Base-by-base conservation (phyloP, 345 rosid genomes). In the Aquilaria malaccensis region DNA sequence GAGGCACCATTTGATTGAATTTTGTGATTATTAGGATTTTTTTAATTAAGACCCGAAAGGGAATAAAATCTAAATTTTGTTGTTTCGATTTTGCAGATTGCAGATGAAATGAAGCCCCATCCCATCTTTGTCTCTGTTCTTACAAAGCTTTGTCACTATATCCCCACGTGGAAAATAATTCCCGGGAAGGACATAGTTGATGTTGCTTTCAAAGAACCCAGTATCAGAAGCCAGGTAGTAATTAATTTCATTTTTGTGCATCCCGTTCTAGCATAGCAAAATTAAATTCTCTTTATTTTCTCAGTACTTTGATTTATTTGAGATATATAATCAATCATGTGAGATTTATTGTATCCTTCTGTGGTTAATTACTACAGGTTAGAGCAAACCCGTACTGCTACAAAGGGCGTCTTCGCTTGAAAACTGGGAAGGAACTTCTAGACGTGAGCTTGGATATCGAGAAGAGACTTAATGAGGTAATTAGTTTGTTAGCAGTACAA, bases 131-230 rank as follows among this genome's bases (percentile, higher is more conserved):
- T 72, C 14, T 56, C 45, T 33, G 54, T 81, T 53, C 77, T 93
- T 52, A 50, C 29, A n/a, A 76, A 75, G 68, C 81, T 89, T 22
- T 45, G 55, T 61, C 52, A 50, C 51, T 3, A 72, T 60, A 70
- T 87, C 50, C 98, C 98, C n/a, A 80, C 86, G 2, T 87, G 96
- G 98, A 85, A 67, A 68, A 60, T 81, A 43, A 77, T 87, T 45
- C 86, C 85, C 7, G 64, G 75, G 7, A 76, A 74, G 31, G 97
- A 87, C 54, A 68, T 93, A 11, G 67, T 93, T 32, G 89, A 87
- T 46, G 33, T 64, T 62, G 89, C 96, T 0, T 74, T 93, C 58
- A 93, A 70, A 77, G 67, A 66, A 29, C 88, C 91, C 12, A 80
- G 78, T 52, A 74, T 87, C 0, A 77, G 97, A 74, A 30, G 74